phyloP scores from a whole-genome alignment of 345 rosid species.

The Leavenworthia alabamica region DNA sequence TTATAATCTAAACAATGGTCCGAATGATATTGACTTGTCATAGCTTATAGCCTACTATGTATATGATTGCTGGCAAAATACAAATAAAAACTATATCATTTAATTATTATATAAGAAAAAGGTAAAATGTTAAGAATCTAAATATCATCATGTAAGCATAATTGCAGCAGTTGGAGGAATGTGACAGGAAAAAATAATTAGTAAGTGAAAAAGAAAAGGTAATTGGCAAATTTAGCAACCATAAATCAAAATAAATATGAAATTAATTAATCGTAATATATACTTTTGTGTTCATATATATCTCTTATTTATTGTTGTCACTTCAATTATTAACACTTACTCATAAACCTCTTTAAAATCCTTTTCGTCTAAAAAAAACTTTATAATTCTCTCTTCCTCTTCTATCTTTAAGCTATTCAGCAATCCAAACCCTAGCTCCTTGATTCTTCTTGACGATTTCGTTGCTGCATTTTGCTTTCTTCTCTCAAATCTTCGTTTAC shows the following conservation, averaged over 20 bases:
- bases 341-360: constrained; percentile 30
- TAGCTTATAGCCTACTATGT: too few relatives aligned
- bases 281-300: too few relatives aligned
- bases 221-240: not conserved
- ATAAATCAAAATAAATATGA: not conserved
- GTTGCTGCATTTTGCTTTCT: constrained; percentile 7
- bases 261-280: not conserved
- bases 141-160: not conserved
- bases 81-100: too few relatives aligned
- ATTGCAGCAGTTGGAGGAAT: not conserved
- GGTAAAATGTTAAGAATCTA: not conserved
- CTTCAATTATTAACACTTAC: too few relatives aligned
- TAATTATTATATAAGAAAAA: too few relatives aligned
- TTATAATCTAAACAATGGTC: not conserved
- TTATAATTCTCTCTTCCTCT: not conserved
- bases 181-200: not conserved
- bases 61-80: too few relatives aligned
- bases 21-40: too few relatives aligned
- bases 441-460: not conserved
- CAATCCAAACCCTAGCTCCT: constrained; percentile 13
- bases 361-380: not conserved
- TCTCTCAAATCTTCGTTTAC: not conserved
- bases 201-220: not conserved
- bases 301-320: too few relatives aligned
- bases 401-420: not conserved